A percentile compares a stretch with the other conserved stretches of the same genome.
These are phyloP conservation scores for Hyphodiscus sp. DNA, from an alignment of 2,329 filamentous ascomycete species.

Conservation along the genomic window DNA sequence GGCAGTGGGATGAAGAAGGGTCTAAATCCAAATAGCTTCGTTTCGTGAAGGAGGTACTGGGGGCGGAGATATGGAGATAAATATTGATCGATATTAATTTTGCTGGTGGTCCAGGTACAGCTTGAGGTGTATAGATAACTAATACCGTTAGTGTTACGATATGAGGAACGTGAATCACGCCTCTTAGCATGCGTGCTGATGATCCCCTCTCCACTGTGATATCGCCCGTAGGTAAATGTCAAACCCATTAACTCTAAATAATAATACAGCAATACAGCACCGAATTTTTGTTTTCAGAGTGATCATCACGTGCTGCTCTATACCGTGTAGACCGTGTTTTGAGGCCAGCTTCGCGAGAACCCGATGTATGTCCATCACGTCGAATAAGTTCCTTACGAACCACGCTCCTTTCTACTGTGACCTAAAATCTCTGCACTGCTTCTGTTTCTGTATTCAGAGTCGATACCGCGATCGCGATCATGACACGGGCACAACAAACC, in stretches of 20 bases:
- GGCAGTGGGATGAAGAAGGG: slow-evolving; percentile 33
- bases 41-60: background rate
- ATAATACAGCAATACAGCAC: no score
- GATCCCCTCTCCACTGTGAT: no score
- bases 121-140: no score
- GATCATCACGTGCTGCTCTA: slow-evolving; percentile 2
- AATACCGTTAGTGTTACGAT: no score
- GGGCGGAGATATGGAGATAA: no score
- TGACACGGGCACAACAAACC: slow-evolving; percentile 93
- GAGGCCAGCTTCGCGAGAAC: slow-evolving; percentile 6
- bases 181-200: no score
- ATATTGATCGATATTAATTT: no score
- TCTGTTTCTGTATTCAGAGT: background rate
- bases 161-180: no score
- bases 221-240: no score
- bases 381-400: slow-evolving; percentile 20
- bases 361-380: slow-evolving; percentile 6
- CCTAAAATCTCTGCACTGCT: background rate
- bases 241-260: no score
- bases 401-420: slow-evolving; percentile 25
- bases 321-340: background rate
- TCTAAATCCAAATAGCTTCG: background rate
- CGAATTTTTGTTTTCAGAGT: no score
- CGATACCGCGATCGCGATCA: slow-evolving; percentile 39
- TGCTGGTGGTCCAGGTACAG: no score